A percentile compares a stretch with the other conserved stretches of the same genome.
Conservation (phyloP, 139 green algal species). For the Chlorella sp. region DNA sequence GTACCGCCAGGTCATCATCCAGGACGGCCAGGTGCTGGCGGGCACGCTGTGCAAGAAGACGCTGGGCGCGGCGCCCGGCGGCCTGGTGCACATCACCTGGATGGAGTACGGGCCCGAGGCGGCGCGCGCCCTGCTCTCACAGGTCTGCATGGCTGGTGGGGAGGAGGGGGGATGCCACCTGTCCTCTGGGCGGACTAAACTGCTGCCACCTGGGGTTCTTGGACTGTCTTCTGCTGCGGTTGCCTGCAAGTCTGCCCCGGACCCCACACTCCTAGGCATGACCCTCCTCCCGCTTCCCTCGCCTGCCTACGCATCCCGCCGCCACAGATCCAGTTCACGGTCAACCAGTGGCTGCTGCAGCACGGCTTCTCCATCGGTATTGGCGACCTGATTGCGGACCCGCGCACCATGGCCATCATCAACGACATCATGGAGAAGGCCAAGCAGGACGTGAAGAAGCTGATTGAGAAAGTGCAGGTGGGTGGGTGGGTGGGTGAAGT, state of each 20-base stretch:
- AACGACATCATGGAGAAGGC: conserved; percentile 91
- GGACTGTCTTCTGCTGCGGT: background rate
- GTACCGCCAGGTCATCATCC: conserved; percentile 87
- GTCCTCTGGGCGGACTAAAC: no score
- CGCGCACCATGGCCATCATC: conserved; percentile 90
- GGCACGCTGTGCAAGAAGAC: conserved; percentile 98
- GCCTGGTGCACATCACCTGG: conserved; percentile 96
- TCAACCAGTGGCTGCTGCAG: conserved; percentile 98
- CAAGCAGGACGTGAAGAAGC: conserved; percentile 86
- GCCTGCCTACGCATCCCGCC: background rate
- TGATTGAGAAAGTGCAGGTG: conserved; percentile 81
- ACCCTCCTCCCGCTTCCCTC: background rate
- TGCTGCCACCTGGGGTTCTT: background rate
- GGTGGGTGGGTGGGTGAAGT: background rate
- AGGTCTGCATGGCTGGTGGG: conserved; percentile 35
- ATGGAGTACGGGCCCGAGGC: conserved; percentile 91
- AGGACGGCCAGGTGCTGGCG: conserved; percentile 83
- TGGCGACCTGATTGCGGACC: conserved; percentile 96
- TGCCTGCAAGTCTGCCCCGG: no score
- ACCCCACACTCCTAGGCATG: background rate
- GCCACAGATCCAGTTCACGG: conserved; percentile 75
- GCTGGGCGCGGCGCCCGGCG: conserved; percentile 82
- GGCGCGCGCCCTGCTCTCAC: conserved; percentile 81
- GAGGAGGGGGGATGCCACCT: no score
- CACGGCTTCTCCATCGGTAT: conserved; percentile 97